Percentiles rank a stretch among this genome's conserved stretches.
Evolutionary conservation across 2,329 filamentous ascomycete genomes (phyloP).

Genomic region (Polychaeton citri): DNA sequence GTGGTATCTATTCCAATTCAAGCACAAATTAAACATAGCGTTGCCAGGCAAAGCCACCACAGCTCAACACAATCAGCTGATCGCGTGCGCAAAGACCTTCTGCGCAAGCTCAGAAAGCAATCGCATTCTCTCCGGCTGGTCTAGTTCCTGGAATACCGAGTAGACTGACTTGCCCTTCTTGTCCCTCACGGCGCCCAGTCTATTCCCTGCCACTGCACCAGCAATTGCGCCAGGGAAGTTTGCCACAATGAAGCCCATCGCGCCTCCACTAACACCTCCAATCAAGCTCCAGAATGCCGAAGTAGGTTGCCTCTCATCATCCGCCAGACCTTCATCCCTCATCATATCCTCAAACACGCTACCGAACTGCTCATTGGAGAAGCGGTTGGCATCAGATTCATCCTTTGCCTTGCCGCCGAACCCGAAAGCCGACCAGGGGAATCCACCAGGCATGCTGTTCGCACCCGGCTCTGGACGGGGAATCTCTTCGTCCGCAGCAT

Average conservation of each 20-base stretch:
- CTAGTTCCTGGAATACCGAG: slow-evolving; percentile 77
- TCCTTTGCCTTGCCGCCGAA: slow-evolving; percentile 37
- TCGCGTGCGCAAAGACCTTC: slow-evolving; percentile 72
- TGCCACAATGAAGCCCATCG: slow-evolving; percentile 86
- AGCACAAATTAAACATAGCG: background rate
- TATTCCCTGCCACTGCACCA: slow-evolving; percentile 82
- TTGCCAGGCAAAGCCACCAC: background rate
- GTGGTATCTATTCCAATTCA: slow-evolving; percentile 5
- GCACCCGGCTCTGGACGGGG: slow-evolving; percentile 26
- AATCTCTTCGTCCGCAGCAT: slow-evolving; percentile 37
- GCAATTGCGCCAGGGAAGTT: slow-evolving; percentile 83
- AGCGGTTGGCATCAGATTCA: slow-evolving; percentile 29
- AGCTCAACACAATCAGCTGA: slow-evolving; percentile 34
- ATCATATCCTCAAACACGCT: slow-evolving; percentile 45
- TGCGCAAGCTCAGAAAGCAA: slow-evolving; percentile 73
- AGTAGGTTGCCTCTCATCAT: slow-evolving; percentile 47
- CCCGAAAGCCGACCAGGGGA: slow-evolving; percentile 66
- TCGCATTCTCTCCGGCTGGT: slow-evolving; percentile 66
- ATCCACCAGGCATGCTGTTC: slow-evolving; percentile 34
- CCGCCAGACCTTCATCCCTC: slow-evolving; percentile 52
- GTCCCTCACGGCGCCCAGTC: slow-evolving; percentile 80
- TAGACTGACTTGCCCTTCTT: slow-evolving; percentile 92
- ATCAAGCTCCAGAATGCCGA: slow-evolving; percentile 76
- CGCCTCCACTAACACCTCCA: slow-evolving; percentile 74
- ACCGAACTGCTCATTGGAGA: slow-evolving; percentile 73